These are phyloP conservation scores for Phytophthora hibernalis DNA, from an alignment of 352 stramenopile genomes.

Conservation along the genomic window DNA sequence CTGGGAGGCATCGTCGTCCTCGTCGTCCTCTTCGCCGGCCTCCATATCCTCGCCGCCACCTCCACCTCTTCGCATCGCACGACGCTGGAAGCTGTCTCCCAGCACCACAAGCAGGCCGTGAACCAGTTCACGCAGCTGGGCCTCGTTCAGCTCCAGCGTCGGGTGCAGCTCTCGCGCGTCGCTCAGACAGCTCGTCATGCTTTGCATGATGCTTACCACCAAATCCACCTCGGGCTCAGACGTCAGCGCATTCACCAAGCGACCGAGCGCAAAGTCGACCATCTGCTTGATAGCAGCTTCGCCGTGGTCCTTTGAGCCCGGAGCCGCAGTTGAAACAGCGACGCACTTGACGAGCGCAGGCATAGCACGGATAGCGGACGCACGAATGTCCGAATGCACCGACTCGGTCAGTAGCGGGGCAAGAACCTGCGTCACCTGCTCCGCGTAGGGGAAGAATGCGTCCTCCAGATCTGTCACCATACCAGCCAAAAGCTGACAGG, in stretches of 20 bases:
- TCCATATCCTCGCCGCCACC: slow-evolving; percentile 38
- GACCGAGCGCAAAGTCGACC: slow-evolving; percentile 83
- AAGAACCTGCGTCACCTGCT: slow-evolving; percentile 87
- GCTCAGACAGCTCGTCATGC: slow-evolving; percentile 75
- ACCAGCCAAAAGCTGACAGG: slow-evolving; percentile 77
- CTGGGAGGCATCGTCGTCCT: slow-evolving; percentile 49
- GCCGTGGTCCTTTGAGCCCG: slow-evolving; percentile 28
- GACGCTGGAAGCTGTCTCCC: slow-evolving; percentile 83
- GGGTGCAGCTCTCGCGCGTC: slow-evolving; percentile 54
- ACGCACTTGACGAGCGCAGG: slow-evolving; percentile 80
- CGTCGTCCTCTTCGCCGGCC: slow-evolving; percentile 46
- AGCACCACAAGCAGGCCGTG: slow-evolving; percentile 78
- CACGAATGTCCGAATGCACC: slow-evolving; percentile 86
- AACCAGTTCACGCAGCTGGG: slow-evolving; percentile 76
- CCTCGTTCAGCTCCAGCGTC: slow-evolving; percentile 68
- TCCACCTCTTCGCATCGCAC: slow-evolving; percentile 54
- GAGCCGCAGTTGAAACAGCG: slow-evolving; percentile 52
- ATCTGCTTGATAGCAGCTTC: slow-evolving; percentile 81
- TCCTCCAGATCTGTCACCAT: slow-evolving; percentile 85
- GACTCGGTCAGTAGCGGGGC: slow-evolving; percentile 84
- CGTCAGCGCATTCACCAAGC: slow-evolving; percentile 77
- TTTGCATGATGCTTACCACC: slow-evolving; percentile 88
- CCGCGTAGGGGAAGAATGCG: slow-evolving; percentile 86
- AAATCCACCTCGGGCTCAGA: slow-evolving; percentile 87
- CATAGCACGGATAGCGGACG: slow-evolving; percentile 84